Percentiles rank a stretch among this genome's conserved stretches.
Evolutionary conservation across 768 basidiomycete species (phyloP).

Genomic region (Leccinum arenicola): DNA sequence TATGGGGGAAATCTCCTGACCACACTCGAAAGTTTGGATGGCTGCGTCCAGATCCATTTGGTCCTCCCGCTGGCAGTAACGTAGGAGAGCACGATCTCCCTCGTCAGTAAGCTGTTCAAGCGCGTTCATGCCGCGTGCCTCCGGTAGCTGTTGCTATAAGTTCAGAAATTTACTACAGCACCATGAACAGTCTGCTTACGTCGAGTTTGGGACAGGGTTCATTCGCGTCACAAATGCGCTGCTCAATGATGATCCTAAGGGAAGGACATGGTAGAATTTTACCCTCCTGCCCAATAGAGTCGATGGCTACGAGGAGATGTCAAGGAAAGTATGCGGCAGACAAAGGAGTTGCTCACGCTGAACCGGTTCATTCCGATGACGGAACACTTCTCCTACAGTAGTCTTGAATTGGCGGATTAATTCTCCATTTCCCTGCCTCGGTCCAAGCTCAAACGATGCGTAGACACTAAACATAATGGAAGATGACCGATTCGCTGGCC

Average conservation of each 20-base stretch:
- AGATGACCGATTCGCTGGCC: background rate
- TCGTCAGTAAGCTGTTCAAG: background rate
- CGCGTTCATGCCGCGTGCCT: background rate
- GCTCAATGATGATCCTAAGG: background rate
- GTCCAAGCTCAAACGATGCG: background rate
- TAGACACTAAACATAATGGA: background rate
- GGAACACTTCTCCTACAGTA: background rate
- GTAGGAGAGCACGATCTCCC: background rate
- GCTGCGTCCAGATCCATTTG: background rate
- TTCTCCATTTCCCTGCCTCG: background rate
- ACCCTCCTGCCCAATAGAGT: no score
- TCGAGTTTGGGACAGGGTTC: background rate
- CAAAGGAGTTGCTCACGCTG: background rate
- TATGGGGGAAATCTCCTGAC: background rate
- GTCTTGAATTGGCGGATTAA: background rate
- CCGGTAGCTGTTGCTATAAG: background rate
- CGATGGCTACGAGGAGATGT: background rate
- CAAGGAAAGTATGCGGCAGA: background rate
- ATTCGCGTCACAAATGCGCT: background rate
- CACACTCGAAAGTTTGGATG: background rate
- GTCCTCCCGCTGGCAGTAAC: background rate
- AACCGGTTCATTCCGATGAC: background rate
- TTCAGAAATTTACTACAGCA: background rate
- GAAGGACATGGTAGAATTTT: no score
- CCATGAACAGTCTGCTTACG: background rate